phyloP scores from a whole-genome alignment of 164 flowering plant species.

The Kingdonia uniflora region DNA sequence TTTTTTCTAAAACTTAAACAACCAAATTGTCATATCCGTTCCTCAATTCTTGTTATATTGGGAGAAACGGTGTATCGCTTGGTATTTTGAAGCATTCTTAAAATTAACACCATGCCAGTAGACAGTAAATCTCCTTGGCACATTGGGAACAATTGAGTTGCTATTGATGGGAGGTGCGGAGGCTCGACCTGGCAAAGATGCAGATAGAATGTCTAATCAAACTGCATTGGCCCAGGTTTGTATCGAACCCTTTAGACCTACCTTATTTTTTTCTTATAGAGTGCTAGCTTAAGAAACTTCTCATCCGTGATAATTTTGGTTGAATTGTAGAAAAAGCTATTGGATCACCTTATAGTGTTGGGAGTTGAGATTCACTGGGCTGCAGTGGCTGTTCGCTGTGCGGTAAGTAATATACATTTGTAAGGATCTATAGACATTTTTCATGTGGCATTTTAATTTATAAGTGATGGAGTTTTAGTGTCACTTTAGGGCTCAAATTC shows the following conservation, averaged over 20 bases:
- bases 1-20: too few relatives aligned
- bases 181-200: conserved; percentile 51
- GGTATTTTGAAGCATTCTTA: background rate
- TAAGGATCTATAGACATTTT: too few relatives aligned
- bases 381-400: conserved; percentile 79
- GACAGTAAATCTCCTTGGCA: conserved; percentile 89
- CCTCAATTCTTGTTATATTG: too few relatives aligned
- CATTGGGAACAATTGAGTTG: conserved; percentile 64
- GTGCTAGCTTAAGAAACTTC: too few relatives aligned
- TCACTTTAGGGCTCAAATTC: too few relatives aligned
- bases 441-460: too few relatives aligned
- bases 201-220: conserved; percentile 53
- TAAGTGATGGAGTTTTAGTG: too few relatives aligned
- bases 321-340: conserved; percentile 49
- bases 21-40: too few relatives aligned
- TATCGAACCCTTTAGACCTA: conserved; percentile 1
- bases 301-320: conserved; percentile 2
- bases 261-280: background rate
- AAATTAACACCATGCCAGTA: conserved; percentile 54
- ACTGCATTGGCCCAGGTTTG: conserved; percentile 84
- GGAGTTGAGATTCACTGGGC: conserved; percentile 99
- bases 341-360: conserved; percentile 79
- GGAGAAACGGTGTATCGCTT: too few relatives aligned
- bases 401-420: conserved; percentile 35
- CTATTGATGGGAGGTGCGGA: conserved; percentile 52